These are phyloP conservation scores for Microcyclosporella mali DNA, from an alignment of 2,329 filamentous ascomycete species.

Conservation along the genomic window DNA sequence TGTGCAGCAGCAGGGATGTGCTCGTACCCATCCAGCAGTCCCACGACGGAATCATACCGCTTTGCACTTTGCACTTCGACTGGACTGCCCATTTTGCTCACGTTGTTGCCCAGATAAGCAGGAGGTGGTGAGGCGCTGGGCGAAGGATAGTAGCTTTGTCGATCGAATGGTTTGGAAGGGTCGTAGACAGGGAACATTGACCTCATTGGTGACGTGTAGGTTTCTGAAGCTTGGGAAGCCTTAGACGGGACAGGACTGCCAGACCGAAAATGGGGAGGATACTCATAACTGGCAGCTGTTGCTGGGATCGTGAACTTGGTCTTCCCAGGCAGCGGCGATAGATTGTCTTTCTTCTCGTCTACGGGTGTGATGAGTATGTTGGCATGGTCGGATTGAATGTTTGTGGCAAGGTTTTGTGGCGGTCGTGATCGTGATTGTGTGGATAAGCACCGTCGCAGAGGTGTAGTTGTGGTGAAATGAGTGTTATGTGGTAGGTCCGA, in stretches of 20 bases:
- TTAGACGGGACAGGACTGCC: constrained; percentile 2
- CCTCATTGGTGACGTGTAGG: constrained; percentile 44
- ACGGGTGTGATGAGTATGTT: constrained; percentile 11
- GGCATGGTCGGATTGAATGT: neutral
- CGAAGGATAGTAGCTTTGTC: constrained; percentile 65
- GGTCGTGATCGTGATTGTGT: constrained; percentile 11
- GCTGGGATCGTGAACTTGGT: constrained; percentile 15
- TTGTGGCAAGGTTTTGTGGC: constrained; percentile 8
- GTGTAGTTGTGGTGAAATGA: constrained; percentile 16
- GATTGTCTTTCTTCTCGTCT: constrained; percentile 15
- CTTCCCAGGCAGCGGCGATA: constrained; percentile 23
- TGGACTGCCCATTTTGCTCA: constrained; percentile 52
- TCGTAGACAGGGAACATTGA: constrained; percentile 76
- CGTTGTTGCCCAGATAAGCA: constrained; percentile 49
- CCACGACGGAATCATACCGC: constrained; percentile 25
- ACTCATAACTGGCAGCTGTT: constrained; percentile 9
- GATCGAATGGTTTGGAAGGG: constrained; percentile 57
- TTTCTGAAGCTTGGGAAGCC: neutral
- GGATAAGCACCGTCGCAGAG: constrained; percentile 11
- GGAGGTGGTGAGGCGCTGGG: constrained; percentile 54
- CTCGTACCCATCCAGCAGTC: constrained; percentile 26
- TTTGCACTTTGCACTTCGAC: constrained; percentile 14
- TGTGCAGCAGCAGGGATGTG: constrained; percentile 25
- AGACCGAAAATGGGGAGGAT: constrained; percentile 6
- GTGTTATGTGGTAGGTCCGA: constrained; percentile 23